A percentile compares a stretch with the other conserved stretches of the same genome.
These are phyloP conservation scores for Cudoniella acicularis DNA, from an alignment of 495 filamentous ascomycete genomes.

Conservation along the genomic window DNA sequence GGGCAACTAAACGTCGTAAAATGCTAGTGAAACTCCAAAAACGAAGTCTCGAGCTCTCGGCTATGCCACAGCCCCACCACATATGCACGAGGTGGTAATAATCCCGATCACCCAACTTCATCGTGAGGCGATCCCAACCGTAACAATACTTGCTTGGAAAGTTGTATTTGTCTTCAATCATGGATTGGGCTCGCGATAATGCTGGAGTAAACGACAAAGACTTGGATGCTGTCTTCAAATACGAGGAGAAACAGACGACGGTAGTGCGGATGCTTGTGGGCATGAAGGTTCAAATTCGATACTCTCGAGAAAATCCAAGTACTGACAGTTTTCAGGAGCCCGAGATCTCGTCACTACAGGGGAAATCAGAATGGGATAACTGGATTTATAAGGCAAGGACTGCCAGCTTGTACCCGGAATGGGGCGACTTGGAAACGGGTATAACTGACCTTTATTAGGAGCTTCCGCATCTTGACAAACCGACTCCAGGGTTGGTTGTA, in stretches of 20 bases:
- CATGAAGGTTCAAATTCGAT: not conserved
- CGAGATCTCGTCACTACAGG: not conserved
- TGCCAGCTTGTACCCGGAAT: not conserved
- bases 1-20: not conserved
- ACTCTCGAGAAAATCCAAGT: not conserved
- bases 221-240: conserved; percentile 1
- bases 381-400: not conserved
- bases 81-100: not conserved
- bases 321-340: not conserved
- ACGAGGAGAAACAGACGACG: not conserved
- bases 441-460: not conserved
- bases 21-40: not conserved
- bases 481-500: not conserved
- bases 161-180: not conserved
- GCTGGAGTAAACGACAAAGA: not conserved
- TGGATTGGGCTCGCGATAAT: conserved; percentile 6
- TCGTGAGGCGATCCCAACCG: not conserved
- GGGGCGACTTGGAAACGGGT: not conserved
- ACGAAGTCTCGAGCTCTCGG: not conserved
- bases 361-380: not conserved
- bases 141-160: not conserved
- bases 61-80: not conserved
- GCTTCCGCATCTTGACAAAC: not conserved
- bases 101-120: not conserved
- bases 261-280: not conserved